Conservation (phyloP, 108 stramenopile genomes). For the Aureococcus anophagefferens region DNA sequence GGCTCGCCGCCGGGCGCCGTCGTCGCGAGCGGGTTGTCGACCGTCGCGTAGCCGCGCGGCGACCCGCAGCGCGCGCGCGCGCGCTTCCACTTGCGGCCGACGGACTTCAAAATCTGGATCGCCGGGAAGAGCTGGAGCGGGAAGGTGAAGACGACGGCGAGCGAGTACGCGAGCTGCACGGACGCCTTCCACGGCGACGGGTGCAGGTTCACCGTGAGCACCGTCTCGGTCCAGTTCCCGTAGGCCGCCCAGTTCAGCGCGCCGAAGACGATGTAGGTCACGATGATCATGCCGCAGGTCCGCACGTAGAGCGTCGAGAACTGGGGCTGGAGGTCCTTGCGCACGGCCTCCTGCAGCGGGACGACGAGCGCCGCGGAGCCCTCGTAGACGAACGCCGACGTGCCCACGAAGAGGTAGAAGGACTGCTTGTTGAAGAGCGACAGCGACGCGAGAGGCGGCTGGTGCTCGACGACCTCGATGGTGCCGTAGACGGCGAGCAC, state of each 20-base stretch:
- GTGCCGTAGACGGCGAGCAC: not conserved
- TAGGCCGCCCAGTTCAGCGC: conserved; percentile 52
- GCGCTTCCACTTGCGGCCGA: not conserved
- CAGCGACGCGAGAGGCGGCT: conserved; percentile 12
- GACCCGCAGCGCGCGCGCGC: too few relatives aligned
- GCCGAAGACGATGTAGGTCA: conserved; percentile 55
- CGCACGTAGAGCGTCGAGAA: conserved; percentile 48
- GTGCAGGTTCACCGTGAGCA: conserved; percentile 42
- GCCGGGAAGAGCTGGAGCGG: conserved; percentile 65
- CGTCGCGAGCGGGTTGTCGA: conserved; percentile 19
- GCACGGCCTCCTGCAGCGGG: conserved; percentile 59
- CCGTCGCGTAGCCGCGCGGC: too few relatives aligned
- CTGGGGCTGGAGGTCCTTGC: conserved; percentile 31
- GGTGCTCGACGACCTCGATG: not conserved
- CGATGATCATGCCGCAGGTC: conserved; percentile 35
- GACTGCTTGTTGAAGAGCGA: conserved; percentile 27
- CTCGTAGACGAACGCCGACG: conserved; percentile 47
- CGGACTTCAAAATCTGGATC: conserved; percentile 39
- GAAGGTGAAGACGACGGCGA: conserved; percentile 22
- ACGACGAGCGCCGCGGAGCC: conserved; percentile 57
- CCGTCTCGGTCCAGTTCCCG: conserved; percentile 45
- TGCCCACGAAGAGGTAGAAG: conserved; percentile 62
- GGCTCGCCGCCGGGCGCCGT: conserved; percentile 10
- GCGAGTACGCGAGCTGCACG: not conserved
- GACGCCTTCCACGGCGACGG: not conserved